Evolutionary conservation across 2,329 filamentous ascomycete species (phyloP), one percentile per base, ranked within the genome.

Genomic region (Neocatenulostroma microsporum): DNA sequence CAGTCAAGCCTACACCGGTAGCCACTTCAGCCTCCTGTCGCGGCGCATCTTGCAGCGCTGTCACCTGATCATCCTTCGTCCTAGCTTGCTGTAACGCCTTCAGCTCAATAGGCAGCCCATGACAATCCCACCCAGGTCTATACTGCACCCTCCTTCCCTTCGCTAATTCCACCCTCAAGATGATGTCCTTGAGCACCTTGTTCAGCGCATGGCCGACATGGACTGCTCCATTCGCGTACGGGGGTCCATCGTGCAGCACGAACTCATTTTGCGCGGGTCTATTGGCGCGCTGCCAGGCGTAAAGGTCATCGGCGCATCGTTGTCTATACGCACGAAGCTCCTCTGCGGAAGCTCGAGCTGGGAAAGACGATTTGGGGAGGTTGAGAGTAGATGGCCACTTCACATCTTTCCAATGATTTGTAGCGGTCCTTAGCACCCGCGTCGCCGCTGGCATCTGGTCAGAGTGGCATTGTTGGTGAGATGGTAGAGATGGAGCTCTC

Each of bases 121-220:
- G 91, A 49, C 91, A 98, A 59, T 98, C 93, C 91, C 91, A 98
- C 30, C 91, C 89, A 2, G 91, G 91, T 12, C 87, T 71, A 55
- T 93, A 98, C 25, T 78, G 71, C 21, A 96, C 80, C 44, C 76
- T 72, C 49, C 75, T 80, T 13, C 85, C 91, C 55, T 81, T 74
- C 42, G 84, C 78, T 42, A 96, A 67, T 64, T 94, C 79, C 43
- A 82, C 78, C 26, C 91, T 77, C 50, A 87, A 72, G 44, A 94
- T 84, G 54, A 96, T 84, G 62, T 98, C 91, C 68, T 98, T 98
- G 41, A 94, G 70, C 50, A 96, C 82, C 66, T 98, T 98, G 64
- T 98, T 98, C 56, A 98, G 68, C 23, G 91, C 87, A 68, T 98
- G 91, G 3, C 91, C 91, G 42, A 93, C 78, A 56, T 98, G 91